Conservation (phyloP, 2,329 filamentous ascomycete genomes). For the Penicillium capsulatum region DNA sequence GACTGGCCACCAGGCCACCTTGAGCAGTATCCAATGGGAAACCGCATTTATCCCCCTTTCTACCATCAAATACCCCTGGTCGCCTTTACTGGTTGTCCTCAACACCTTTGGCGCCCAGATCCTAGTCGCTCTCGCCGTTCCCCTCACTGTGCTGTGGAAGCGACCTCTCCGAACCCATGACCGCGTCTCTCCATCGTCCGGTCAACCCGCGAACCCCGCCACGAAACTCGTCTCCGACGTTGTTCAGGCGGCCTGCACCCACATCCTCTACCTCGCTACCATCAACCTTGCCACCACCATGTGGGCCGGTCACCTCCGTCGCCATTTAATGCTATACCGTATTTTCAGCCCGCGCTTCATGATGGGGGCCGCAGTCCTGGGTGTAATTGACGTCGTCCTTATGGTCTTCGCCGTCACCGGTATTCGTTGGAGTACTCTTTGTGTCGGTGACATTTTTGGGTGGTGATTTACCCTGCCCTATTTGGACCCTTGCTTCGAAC, state of each 20-base stretch:
- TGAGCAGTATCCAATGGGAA: constrained; percentile 93
- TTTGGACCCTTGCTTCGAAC: not conserved
- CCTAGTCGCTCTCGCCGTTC: constrained; percentile 72
- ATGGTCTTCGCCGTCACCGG: constrained; percentile 69
- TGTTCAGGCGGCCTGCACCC: constrained; percentile 66
- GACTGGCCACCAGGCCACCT: constrained; percentile 87
- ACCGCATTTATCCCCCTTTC: constrained; percentile 84
- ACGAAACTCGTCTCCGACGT: constrained; percentile 61
- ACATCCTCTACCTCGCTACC: constrained; percentile 76
- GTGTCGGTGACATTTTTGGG: constrained; percentile 84
- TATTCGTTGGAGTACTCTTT: constrained; percentile 69
- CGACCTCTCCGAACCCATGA: constrained; percentile 68
- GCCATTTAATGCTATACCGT: constrained; percentile 94
- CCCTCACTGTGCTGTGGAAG: constrained; percentile 85
- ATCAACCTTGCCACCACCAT: constrained; percentile 81
- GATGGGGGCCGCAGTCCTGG: constrained; percentile 66
- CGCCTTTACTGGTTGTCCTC: constrained; percentile 70
- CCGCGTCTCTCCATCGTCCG: constrained; percentile 20
- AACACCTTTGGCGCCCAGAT: constrained; percentile 92
- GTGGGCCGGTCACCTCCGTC: constrained; percentile 80
- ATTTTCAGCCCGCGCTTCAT: constrained; percentile 92
- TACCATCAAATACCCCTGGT: constrained; percentile 82
- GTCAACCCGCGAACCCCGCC: constrained; percentile 26
- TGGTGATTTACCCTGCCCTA: constrained; percentile 47
- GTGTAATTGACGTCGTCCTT: constrained; percentile 72